Base-by-base conservation (phyloP, 2,329 filamentous ascomycete genomes). In the Stachybotrys chartarum region DNA sequence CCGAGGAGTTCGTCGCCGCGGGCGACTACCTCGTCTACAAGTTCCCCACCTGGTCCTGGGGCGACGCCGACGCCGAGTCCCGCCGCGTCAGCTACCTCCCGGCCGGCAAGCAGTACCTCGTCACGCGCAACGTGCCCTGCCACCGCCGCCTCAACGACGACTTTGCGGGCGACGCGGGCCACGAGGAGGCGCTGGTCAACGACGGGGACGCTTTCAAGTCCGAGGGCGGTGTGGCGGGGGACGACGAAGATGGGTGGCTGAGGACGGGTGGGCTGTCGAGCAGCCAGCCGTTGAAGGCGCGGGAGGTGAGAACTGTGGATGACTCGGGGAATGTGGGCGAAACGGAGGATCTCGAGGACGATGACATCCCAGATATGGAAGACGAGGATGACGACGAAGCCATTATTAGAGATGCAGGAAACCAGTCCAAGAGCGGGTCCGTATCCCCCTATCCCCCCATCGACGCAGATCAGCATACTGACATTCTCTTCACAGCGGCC, bases 21-120 rank as follows among this genome's bases (percentile, higher is more conserved):
- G 94, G 94, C 64, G 94, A 99, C 77, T 99, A 97, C 71, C 85
- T 99, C 44, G 92, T 96, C 67, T 96, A 95, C 85, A 97, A 97
- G 78, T 99, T 99, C 75, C 94, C 93, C 8, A 96, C 93, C 56
- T 99, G 94, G 94, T 88, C 90, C 52, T 99, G 94, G 94, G 86
- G 88, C 61, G 90, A 94, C 65, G 92, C 93, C 62, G 89, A 93
- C 55, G 84, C 86, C n/a, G 83, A 86, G 1, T 81, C 83, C 58
- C 90, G 91, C 70, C 87, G 91, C 60, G 89, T 90, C 55, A 77
- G 79, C 61, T 90, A 96, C 68, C 84, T 99, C 5, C 94, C 94
- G 1, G 75, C 85, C 0, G 90, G 88, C 53, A 99, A 97, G 76
- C 94, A 99, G 80, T 99, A 91, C 68, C 82, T 99, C 44, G 88